Evolutionary conservation across 257 asterid species (phyloP).

Genomic region (Nicotiana noctiflora): DNA sequence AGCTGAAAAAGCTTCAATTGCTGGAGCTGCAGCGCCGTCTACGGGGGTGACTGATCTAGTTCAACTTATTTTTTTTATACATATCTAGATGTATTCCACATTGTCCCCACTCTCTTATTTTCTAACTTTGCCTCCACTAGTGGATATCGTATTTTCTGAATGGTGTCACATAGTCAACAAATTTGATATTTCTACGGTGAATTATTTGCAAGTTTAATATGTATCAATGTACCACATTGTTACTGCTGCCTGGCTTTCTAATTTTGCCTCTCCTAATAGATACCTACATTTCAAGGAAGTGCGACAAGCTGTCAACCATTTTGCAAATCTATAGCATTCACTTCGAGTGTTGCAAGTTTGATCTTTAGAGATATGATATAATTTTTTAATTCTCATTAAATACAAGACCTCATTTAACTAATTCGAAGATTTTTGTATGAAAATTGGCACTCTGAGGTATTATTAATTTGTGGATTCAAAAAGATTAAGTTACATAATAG

Average conservation of each 20-base stretch:
- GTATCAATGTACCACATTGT: neutral
- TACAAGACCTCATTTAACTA: neutral
- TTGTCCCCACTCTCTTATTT: neutral
- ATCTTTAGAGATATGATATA: neutral
- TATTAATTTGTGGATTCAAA: neutral
- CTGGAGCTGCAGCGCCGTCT: slow-evolving; percentile 87
- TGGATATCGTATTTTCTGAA: neutral
- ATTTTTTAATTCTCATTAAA: neutral
- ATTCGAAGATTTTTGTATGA: too few relatives aligned
- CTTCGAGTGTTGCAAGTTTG: neutral
- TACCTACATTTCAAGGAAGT: neutral
- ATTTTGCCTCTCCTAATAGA: neutral
- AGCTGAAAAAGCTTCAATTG: slow-evolving; percentile 92
- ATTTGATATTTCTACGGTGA: neutral
- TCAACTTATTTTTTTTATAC: slow-evolving; percentile 10
- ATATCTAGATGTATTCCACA: slow-evolving; percentile 4
- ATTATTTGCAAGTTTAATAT: neutral
- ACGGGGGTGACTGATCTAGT: slow-evolving; percentile 52
- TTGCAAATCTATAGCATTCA: neutral
- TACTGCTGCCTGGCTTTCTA: neutral
- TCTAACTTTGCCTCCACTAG: neutral
- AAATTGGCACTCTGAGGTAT: neutral
- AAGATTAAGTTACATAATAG: neutral
- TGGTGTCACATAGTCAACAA: neutral
- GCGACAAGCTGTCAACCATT: neutral